Evolutionary conservation across 495 filamentous ascomycete species (phyloP), one percentile per base, ranked within the genome.

Genomic region (Lentithecium fluviatile): DNA sequence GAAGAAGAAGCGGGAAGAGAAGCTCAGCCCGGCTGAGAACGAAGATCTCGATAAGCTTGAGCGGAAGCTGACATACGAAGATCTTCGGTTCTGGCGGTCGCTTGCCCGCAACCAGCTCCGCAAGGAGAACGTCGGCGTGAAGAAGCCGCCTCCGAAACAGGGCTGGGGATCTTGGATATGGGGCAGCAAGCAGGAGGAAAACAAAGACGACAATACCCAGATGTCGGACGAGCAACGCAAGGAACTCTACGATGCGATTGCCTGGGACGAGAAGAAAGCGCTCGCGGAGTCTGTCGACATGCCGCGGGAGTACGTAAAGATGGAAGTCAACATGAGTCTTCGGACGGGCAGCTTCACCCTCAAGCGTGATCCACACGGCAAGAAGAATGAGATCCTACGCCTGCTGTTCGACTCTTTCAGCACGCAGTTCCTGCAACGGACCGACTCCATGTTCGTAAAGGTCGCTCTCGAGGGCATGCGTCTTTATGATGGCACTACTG

Each of bases 161-260:
- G 88, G 85, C 21, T 98, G 94, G 94, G 70, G 83, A 17, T 82
- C 88, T 52, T 98, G 92, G 90, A 79, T 88, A 10, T 96, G 92
- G 90, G 72, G 75, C 26, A 56, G 68, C 34, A 82, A 73, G 56
- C 63, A 88, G 40, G 77, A 89, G 52, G 76, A 84, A 32, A 69
- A 78, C 49, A 78, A 83, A 34, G 79, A 82, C 2, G 87, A 90
- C 38, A 85, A 88, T 65, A 84, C 84, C 10, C 80, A 87, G 52
- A 95, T 98, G 82, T 92, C 90, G 1, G 95, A 98, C 55, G 85
- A 96, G 72, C 91, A 98, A 71, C 85, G 92, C 43, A 91, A 97
- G 71, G 94, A 97, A 76, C 82, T 98, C 8, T 98, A 98, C 69
- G 89, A 90, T 64, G 95, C 90, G 34, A 98, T 98, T 64, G 91